Evolutionary conservation across 1,284 basidiomycete genomes (phyloP), one percentile per base, ranked within the genome.

Genomic region (Cutaneotrichosporon daszewskae): DNA sequence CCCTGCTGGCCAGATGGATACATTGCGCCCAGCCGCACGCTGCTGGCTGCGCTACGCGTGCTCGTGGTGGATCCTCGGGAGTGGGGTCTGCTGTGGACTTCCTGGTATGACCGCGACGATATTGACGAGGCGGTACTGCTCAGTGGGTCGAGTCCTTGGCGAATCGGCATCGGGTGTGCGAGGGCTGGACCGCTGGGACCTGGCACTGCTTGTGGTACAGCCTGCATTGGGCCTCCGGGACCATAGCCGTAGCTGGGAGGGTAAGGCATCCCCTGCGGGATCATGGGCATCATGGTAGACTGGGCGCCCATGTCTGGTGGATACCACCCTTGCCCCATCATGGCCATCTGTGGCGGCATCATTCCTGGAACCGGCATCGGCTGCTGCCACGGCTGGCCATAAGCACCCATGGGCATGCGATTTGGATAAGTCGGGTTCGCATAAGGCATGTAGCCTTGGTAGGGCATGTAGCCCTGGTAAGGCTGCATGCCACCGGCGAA

Each of bases 1-100:
- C 48, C 55, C 42, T 49, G 49, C 27, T 54, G 55, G 23, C 47
- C 45, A 0, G 59, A 55, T 7, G 66, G 62, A 37, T 64, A 66
- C 53, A 66, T 63, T 0, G 53, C 59, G 8, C 66, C 66, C 1
- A 69, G 46, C 8, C 65, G 45, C 18, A 64, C 64, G 33, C 65
- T 66, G 46, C 62, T 64, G 9, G 64, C 55, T 0, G 63, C 66
- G 19, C 59, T 62, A 23, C 62, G 45, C 4, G 60, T 67, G 25
- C 64, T 66, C 2, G 66, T 66, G 0, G 64, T 69, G 7, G 65
- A 67, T 3, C 66, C 66, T 17, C 66, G 53, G 6, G 64, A 66
- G 47, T 69, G 66, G 0, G 66, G 65, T 22, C 66, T 40, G 14
- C 65, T 67, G 28, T 50, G 45, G 14, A 57, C 58, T 40, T 67